A percentile compares a stretch with the other conserved stretches of the same genome.
Conservation (phyloP, 176 grass and related monocot genomes). For the Eleusine indica region DNA sequence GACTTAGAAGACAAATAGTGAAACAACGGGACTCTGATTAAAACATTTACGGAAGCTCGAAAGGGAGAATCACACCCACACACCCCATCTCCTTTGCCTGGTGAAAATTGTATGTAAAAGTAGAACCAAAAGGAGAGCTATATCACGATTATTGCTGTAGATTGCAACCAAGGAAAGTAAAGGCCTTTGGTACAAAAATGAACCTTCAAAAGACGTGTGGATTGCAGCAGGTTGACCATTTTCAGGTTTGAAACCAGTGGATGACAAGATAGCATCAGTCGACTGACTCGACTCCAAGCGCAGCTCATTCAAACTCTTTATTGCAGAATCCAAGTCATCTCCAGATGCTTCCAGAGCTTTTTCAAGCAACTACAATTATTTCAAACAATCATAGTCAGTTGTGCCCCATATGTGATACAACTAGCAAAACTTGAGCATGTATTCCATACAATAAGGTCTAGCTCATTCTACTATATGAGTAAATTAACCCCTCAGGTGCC, state of each 20-base stretch:
- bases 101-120: not conserved
- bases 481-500: not conserved
- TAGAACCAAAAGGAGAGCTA: not conserved
- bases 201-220: conserved; percentile 51
- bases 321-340: conserved; percentile 85
- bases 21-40: not conserved
- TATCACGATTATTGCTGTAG: not conserved
- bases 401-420: not conserved
- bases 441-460: not conserved
- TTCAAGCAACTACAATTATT: conserved; percentile 81
- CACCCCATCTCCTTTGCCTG: not conserved
- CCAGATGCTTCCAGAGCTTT: conserved; percentile 74
- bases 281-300: conserved; percentile 60
- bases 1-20: not conserved
- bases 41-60: not conserved
- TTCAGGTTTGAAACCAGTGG: conserved; percentile 47
- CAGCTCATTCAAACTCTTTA: conserved; percentile 74
- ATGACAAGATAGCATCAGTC: conserved; percentile 38
- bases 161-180: not conserved
- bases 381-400: conserved; percentile 14
- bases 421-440: not conserved
- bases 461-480: not conserved
- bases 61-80: not conserved
- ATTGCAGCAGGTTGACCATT: conserved; percentile 33
- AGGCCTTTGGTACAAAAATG: not conserved